Percentiles rank a stretch among this genome's conserved stretches.
Evolutionary conservation across 257 asterid species (phyloP).

Genomic region (Handroanthus guayacan): DNA sequence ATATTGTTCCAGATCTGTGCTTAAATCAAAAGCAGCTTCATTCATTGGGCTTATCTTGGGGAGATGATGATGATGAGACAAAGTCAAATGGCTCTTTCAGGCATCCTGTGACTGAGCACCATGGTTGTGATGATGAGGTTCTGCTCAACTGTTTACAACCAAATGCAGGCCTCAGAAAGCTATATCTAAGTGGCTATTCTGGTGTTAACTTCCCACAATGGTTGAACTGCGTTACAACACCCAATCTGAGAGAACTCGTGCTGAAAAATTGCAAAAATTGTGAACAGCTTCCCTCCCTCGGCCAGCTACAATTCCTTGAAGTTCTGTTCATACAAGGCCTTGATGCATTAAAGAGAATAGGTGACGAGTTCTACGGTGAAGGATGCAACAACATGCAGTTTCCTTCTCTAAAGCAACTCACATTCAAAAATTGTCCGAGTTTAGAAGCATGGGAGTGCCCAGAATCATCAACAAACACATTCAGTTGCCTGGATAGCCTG

Average conservation of each 20-base stretch:
- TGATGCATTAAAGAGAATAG: constrained; percentile 6
- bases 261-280: constrained; percentile 26
- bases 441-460: constrained; percentile 22
- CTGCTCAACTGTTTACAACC: constrained; percentile 22
- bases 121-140: constrained; percentile 17
- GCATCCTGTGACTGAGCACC: not conserved
- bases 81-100: not conserved
- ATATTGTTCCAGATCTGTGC: constrained; percentile 19
- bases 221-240: constrained; percentile 8
- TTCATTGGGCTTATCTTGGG: constrained; percentile 28
- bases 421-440: constrained; percentile 11
- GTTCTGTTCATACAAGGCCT: constrained; percentile 15
- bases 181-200: constrained; percentile 14
- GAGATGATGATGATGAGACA: constrained; percentile 26
- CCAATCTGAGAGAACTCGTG: constrained; percentile 26
- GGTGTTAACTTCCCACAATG: constrained; percentile 28
- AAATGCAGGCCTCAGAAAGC: constrained; percentile 28
- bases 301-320: constrained; percentile 32
- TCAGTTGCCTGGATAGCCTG: constrained; percentile 17
- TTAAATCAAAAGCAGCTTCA: constrained; percentile 25
- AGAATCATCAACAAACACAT: constrained; percentile 1
- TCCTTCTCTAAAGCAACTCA: constrained; percentile 25
- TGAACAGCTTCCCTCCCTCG: constrained; percentile 21
- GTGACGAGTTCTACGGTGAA: constrained; percentile 21
- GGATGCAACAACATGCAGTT: constrained; percentile 4